phyloP scores from a whole-genome alignment of 352 stramenopile species.

The Pythium dissotocum region DNA sequence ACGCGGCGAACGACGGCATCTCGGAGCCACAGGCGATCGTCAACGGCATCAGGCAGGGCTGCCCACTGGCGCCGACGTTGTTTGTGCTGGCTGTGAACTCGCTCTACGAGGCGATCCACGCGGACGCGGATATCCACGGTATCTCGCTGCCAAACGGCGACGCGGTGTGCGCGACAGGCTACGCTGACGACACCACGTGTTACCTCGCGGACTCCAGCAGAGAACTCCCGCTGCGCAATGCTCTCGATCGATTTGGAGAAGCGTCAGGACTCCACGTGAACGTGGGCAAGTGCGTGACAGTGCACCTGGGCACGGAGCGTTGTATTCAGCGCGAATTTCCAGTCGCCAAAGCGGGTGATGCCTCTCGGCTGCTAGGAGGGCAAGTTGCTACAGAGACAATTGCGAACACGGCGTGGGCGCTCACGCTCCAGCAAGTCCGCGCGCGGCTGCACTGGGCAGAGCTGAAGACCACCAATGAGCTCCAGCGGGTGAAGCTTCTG shows the following conservation, averaged over 20 bases:
- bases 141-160: neutral
- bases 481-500: conserved; percentile 4
- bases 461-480: conserved; percentile 5
- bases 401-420: neutral
- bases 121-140: neutral
- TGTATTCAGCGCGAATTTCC: neutral
- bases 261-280: conserved; percentile 15
- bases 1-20: neutral
- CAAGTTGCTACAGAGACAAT: neutral
- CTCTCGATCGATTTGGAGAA: conserved; percentile 13
- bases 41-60: conserved; percentile 11
- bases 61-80: conserved; percentile 7
- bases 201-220: conserved; percentile 2
- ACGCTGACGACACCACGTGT: conserved; percentile 8
- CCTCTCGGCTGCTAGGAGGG: neutral
- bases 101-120: neutral
- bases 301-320: neutral
- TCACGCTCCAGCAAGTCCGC: conserved; percentile 7
- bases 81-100: conserved; percentile 3
- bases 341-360: neutral
- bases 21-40: neutral
- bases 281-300: neutral
- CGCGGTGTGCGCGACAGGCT: neutral
- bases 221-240: neutral
- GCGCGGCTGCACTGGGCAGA: neutral